These are phyloP conservation scores for Massarina eburnea DNA, from an alignment of 2,329 filamentous ascomycete genomes.

Conservation along the genomic window DNA sequence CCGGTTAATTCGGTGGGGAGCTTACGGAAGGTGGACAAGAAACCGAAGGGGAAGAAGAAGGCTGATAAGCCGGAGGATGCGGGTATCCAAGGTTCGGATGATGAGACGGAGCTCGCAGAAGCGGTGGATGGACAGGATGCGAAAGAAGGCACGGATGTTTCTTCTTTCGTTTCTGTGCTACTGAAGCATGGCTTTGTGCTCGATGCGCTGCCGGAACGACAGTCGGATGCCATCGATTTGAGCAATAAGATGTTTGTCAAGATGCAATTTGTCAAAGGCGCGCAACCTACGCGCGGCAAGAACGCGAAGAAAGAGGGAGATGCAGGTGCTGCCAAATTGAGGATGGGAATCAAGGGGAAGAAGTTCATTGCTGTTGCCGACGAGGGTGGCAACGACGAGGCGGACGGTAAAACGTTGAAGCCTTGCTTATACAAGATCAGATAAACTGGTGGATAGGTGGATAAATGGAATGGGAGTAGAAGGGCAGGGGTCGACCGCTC, in stretches of 20 bases:
- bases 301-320: slow-evolving; percentile 52
- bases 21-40: slow-evolving; percentile 24
- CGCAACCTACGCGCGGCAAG: slow-evolving; percentile 74
- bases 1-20: slow-evolving; percentile 67
- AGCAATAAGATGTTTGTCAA: slow-evolving; percentile 98
- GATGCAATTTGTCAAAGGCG: slow-evolving; percentile 91
- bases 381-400: slow-evolving; percentile 59
- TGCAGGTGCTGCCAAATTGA: slow-evolving; percentile 56
- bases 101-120: slow-evolving; percentile 61
- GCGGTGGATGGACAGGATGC: slow-evolving; percentile 70
- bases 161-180: slow-evolving; percentile 82
- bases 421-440: slow-evolving; percentile 91
- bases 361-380: slow-evolving; percentile 43
- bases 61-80: slow-evolving; percentile 53
- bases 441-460: slow-evolving; percentile 11
- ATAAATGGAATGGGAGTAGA: not conserved
- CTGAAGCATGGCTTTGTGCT: slow-evolving; percentile 81
- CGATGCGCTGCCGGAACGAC: slow-evolving; percentile 55
- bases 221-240: slow-evolving; percentile 69
- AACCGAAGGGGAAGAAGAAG: slow-evolving; percentile 46
- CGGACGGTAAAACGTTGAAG: slow-evolving; percentile 76
- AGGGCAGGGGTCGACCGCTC: too few relatives aligned
- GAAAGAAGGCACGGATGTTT: slow-evolving; percentile 77
- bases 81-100: slow-evolving; percentile 52
- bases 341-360: slow-evolving; percentile 47